These are phyloP conservation scores for Mycena kentingensis DNA, from an alignment of 768 basidiomycete species.

Conservation along the genomic window DNA sequence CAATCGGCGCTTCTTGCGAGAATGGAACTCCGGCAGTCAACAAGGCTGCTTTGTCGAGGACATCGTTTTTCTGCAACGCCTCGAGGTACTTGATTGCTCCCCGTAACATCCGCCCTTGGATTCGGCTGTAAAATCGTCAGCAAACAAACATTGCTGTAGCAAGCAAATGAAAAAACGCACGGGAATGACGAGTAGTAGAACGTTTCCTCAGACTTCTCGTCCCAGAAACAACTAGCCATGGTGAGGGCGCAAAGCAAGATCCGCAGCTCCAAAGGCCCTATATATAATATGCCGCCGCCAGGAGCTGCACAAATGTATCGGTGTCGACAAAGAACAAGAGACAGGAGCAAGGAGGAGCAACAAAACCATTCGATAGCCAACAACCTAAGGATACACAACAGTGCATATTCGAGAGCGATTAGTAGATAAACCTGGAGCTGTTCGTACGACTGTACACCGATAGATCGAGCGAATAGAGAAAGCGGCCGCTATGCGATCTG, in stretches of 20 bases:
- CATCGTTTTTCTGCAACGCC: not conserved
- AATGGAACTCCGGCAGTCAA: constrained; percentile 5
- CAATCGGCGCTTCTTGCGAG: not conserved
- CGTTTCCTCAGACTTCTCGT: constrained; percentile 7
- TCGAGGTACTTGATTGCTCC: constrained; percentile 10
- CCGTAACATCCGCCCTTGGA: constrained; percentile 8
- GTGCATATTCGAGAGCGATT: too few species aligned
- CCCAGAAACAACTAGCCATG: constrained; percentile 11
- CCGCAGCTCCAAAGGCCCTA: not conserved
- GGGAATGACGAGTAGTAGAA: constrained; percentile 9
- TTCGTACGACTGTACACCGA: not conserved
- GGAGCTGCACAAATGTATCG: not conserved
- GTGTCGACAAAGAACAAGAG: constrained; percentile 1
- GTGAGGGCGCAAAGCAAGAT: not conserved
- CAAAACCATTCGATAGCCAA: constrained; percentile 11
- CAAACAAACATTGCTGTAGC: not conserved
- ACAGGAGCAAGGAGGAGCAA: constrained; percentile 18
- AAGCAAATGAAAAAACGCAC: not conserved
- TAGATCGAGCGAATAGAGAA: not conserved
- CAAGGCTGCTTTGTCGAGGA: not conserved
- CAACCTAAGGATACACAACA: too few species aligned
- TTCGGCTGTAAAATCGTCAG: not conserved
- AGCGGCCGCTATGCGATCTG: not conserved
- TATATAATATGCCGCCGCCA: not conserved
- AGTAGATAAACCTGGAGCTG: not conserved